A percentile compares a stretch with the other conserved stretches of the same genome.
Evolutionary conservation across 805 yeast genomes (phyloP).

Genomic region (Sugiyamaella valdiviana): DNA sequence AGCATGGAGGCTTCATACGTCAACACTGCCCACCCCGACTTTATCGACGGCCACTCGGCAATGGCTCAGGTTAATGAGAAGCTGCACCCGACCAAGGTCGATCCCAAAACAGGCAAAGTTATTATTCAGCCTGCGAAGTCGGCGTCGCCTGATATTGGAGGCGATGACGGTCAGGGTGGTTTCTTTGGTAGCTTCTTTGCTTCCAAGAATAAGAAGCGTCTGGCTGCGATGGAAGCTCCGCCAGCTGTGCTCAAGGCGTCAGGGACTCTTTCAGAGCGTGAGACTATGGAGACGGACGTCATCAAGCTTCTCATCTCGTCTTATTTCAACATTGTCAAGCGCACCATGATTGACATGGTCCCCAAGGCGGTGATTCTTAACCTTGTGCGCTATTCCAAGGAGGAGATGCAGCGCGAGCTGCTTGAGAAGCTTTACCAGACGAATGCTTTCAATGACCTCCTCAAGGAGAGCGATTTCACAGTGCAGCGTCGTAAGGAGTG

Average conservation of each 20-base stretch:
- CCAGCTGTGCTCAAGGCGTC: conserved; percentile 91
- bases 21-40: conserved; percentile 96
- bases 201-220: conserved; percentile 84
- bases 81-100: conserved; percentile 71
- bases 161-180: conserved; percentile 39
- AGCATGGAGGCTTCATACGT: conserved; percentile 86
- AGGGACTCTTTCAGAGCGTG: conserved; percentile 90
- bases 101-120: conserved; percentile 87
- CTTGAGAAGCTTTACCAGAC: conserved; percentile 79
- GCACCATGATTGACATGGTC: conserved; percentile 86
- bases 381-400: conserved; percentile 75
- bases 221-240: conserved; percentile 95
- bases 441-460: conserved; percentile 61
- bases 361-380: conserved; percentile 96
- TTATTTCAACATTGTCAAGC: conserved; percentile 85
- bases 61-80: conserved; percentile 88
- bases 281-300: conserved; percentile 94
- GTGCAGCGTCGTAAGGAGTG: conserved; percentile 94
- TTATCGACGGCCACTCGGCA: conserved; percentile 90
- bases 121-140: conserved; percentile 35
- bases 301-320: conserved; percentile 86
- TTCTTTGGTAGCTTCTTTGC: conserved; percentile 95
- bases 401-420: conserved; percentile 83
- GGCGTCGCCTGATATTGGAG: conserved; percentile 27
- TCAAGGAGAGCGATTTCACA: conserved; percentile 86